Base-by-base conservation (phyloP, 2,329 filamentous ascomycete species). In the Fusarium bactridioides region DNA sequence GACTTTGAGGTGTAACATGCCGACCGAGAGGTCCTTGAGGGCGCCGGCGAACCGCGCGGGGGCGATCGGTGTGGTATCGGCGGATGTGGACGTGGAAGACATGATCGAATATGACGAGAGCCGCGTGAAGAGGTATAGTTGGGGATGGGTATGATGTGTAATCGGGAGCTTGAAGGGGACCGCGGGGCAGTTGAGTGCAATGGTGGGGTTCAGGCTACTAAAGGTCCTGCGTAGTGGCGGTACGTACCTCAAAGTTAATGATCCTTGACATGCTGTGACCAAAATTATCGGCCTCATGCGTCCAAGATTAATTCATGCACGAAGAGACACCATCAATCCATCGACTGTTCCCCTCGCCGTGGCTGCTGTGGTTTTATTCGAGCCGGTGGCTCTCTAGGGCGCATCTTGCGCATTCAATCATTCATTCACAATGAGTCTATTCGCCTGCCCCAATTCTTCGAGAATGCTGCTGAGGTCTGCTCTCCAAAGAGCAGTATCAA, bases 1-100 rank as follows among this genome's bases (percentile, higher is more conserved):
- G 66, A 92, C 88, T 82, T 94, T 94, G 81, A 92, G 86, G 82
- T 92, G 90, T 11, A 95, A 90, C 64, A 87, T 87, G 70, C 88
- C 86, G 73, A 91, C 80, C 44, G 92, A 88, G 62, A 95, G 89
- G 67, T 91, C 88, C 73, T 86, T 84, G 73, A 95, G 86, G 29
- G 93, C 93, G 69, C 85, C 84, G 78, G 90, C 89, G 83, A 93
- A 94, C 78, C 87, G 88, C 23, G 84, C 80, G 31, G 89, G 84
- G 50, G 86, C 82, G 78, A 93, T 93, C 65, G 91, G 91, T 16
- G 79, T 78, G 11, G 90, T 80, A 76, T 89, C 87, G 63, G 88
- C 84, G n/a, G 91, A 92, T 60, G 88, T 84, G 18, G 90, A 40
- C 29, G 53, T 50, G 23, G 51, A 51, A 23, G 64, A 91, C 90